These are phyloP conservation scores for Cutaneotrichosporon sp. DNA, from an alignment of 1,284 basidiomycete genomes.

Conservation along the genomic window DNA sequence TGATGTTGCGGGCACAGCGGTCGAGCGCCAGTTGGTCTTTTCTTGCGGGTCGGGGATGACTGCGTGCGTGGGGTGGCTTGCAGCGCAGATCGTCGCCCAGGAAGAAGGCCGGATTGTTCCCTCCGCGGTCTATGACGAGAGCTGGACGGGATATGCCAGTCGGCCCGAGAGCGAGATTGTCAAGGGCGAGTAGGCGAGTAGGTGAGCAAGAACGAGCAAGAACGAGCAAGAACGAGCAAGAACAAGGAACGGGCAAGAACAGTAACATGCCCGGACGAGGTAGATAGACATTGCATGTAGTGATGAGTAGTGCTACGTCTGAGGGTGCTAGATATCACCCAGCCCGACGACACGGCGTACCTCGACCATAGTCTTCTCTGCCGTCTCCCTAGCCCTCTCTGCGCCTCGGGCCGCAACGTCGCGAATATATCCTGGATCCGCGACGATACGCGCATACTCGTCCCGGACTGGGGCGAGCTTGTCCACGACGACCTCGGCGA, in stretches of 20 bases:
- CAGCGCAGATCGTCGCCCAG: slow-evolving; percentile 80
- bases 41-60: slow-evolving; percentile 96
- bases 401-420: slow-evolving; percentile 67
- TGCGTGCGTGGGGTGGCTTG: slow-evolving; percentile 87
- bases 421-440: slow-evolving; percentile 64
- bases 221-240: background rate
- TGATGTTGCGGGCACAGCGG: slow-evolving; percentile 55
- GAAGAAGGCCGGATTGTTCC: slow-evolving; percentile 55
- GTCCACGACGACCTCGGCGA: slow-evolving; percentile 70
- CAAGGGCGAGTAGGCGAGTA: slow-evolving; percentile 13
- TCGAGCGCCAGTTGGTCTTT: slow-evolving; percentile 62
- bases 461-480: slow-evolving; percentile 67
- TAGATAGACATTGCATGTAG: slow-evolving; percentile 4
- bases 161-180: slow-evolving; percentile 33
- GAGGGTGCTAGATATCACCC: slow-evolving; percentile 3
- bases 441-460: slow-evolving; percentile 66
- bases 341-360: slow-evolving; percentile 71
- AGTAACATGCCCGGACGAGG: too few species aligned
- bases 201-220: background rate
- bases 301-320: slow-evolving; percentile 8
- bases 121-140: slow-evolving; percentile 55
- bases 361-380: slow-evolving; percentile 64
- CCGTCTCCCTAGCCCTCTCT: slow-evolving; percentile 62
- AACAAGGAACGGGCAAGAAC: background rate
- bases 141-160: slow-evolving; percentile 44